Conservation (phyloP, 1,284 basidiomycete species). For the Moesziomyces sp. region DNA sequence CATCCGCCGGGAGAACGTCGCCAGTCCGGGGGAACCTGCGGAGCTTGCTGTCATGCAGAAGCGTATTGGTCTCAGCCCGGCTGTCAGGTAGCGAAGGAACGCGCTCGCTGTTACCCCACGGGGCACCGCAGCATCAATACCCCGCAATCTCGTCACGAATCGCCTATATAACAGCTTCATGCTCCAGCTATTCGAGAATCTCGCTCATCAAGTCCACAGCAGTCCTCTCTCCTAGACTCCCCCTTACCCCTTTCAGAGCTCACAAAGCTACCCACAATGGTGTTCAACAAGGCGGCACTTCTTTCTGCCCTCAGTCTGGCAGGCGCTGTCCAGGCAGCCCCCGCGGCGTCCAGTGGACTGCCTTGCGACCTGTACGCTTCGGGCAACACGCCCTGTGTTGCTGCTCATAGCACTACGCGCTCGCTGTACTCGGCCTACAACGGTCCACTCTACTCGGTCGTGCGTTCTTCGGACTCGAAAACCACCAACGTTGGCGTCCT, state of each 20-base stretch:
- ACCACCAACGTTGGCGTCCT: conserved; percentile 10
- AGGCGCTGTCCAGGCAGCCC: conserved; percentile 5
- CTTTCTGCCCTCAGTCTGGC: conserved; percentile 17
- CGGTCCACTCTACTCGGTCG: conserved; percentile 21
- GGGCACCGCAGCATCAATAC: not conserved
- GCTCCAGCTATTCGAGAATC: not conserved
- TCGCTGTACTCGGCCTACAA: conserved; percentile 22
- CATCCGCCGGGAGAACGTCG: too few relatives aligned
- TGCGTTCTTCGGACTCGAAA: conserved; percentile 11
- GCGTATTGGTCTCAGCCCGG: not conserved
- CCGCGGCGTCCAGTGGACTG: not conserved
- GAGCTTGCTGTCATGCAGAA: not conserved
- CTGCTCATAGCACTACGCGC: conserved; percentile 34
- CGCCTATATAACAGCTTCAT: not conserved
- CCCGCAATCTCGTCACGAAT: not conserved
- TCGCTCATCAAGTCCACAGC: not conserved
- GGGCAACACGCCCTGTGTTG: conserved; percentile 29
- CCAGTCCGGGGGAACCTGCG: too few relatives aligned
- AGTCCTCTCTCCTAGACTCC: conserved; percentile 2
- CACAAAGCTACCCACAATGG: conserved; percentile 1
- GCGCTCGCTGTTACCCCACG: not conserved
- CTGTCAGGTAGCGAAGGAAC: not conserved
- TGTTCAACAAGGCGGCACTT: conserved; percentile 23
- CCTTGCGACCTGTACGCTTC: conserved; percentile 35
- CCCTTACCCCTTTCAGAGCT: not conserved